These are phyloP conservation scores for Camptophora hylomeconis DNA, from an alignment of 2,329 filamentous ascomycete species.

Conservation along the genomic window DNA sequence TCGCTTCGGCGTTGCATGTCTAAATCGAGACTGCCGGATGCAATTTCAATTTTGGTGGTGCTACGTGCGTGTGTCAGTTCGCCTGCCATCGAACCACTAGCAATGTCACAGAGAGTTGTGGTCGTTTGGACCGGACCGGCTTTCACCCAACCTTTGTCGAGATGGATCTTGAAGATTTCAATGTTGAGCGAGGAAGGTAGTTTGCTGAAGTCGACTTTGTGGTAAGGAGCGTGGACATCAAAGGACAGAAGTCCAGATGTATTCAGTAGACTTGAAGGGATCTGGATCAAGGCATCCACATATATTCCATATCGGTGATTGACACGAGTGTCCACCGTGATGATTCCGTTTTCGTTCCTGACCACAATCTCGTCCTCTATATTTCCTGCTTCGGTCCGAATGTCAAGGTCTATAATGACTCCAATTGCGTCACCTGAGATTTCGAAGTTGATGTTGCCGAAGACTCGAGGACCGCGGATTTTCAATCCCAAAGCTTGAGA, in stretches of 20 bases:
- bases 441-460: conserved; percentile 11
- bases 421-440: conserved; percentile 10
- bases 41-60: conserved; percentile 9
- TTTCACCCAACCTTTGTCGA: conserved; percentile 10
- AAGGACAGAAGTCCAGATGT: conserved; percentile 7
- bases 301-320: conserved; percentile 6
- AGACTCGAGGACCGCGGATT: conserved; percentile 6
- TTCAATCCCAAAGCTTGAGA: conserved; percentile 6
- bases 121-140: conserved; percentile 10
- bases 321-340: conserved; percentile 7
- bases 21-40: conserved; percentile 7
- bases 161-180: conserved; percentile 5
- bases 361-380: conserved; percentile 6
- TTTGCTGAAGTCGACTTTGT: conserved; percentile 12
- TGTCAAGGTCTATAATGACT: conserved; percentile 10
- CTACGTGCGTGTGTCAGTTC: conserved; percentile 7
- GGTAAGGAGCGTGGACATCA: conserved; percentile 8
- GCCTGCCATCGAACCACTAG: conserved; percentile 7
- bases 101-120: conserved; percentile 6
- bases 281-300: conserved; percentile 7
- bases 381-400: conserved; percentile 11
- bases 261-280: conserved; percentile 11
- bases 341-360: conserved; percentile 8
- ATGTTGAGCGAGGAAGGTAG: conserved; percentile 12
- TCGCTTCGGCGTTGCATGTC: conserved; percentile 8